These are phyloP conservation scores for Talaromyces sp. DNA, from an alignment of 2,329 filamentous ascomycete species.

Conservation along the genomic window DNA sequence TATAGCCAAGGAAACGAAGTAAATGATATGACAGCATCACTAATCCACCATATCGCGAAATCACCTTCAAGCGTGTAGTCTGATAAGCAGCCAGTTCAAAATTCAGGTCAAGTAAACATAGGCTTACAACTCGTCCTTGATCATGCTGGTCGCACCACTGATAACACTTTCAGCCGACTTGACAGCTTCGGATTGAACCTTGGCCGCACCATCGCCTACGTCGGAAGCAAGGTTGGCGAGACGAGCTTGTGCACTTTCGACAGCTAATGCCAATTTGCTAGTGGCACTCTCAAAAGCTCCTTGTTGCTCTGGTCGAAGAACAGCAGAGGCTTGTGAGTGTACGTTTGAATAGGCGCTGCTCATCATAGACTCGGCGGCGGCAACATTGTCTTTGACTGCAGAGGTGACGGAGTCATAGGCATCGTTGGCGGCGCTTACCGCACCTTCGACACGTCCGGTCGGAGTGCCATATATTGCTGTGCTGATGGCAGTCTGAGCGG, in stretches of 20 bases:
- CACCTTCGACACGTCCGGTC: conserved; percentile 46
- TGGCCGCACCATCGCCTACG: conserved; percentile 33
- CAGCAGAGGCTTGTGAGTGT: conserved; percentile 2
- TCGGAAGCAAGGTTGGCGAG: conserved; percentile 32
- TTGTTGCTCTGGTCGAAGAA: conserved; percentile 7
- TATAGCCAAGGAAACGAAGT: conserved; percentile 19
- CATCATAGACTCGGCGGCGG: conserved; percentile 11
- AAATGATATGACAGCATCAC: conserved; percentile 14
- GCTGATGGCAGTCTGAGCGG: conserved; percentile 54
- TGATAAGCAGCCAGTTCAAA: background rate
- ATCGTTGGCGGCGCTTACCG: conserved; percentile 42
- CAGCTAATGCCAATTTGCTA: conserved; percentile 4
- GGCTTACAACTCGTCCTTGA: conserved; percentile 53
- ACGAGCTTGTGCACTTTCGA: conserved; percentile 26
- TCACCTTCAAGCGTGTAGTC: conserved; percentile 18
- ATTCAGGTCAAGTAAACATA: background rate
- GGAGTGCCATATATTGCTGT: conserved; percentile 56
- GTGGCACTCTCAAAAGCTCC: conserved; percentile 33
- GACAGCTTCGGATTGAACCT: conserved; percentile 38
- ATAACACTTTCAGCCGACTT: conserved; percentile 49
- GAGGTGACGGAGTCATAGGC: conserved; percentile 47
- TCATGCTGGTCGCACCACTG: conserved; percentile 41
- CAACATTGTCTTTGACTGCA: conserved; percentile 37
- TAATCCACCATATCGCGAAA: background rate
- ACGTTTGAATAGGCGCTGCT: background rate